Percentiles rank a stretch among this genome's conserved stretches.
Conservation (phyloP, 2,329 filamentous ascomycete species). For the Fusarium tupiense region DNA sequence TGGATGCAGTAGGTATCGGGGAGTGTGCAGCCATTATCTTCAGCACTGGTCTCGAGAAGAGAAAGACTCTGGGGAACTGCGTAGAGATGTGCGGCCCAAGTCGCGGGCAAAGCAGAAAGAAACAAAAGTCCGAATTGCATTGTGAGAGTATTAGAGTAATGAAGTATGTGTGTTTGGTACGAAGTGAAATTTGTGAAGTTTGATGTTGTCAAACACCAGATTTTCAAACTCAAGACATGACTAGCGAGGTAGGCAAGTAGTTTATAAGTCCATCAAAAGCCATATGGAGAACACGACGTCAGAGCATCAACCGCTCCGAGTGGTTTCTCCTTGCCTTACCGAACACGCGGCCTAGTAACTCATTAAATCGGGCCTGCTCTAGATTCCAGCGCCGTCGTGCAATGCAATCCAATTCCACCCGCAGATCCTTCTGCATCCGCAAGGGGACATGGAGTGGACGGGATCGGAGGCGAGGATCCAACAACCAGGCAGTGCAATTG, state of each 20-base stretch:
- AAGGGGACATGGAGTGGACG: constrained; percentile 18
- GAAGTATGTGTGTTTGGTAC: not conserved
- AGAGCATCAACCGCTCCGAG: constrained; percentile 2
- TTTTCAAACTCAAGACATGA: constrained; percentile 5
- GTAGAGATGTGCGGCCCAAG: constrained; percentile 42
- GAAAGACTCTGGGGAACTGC: constrained; percentile 39
- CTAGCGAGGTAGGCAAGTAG: not conserved
- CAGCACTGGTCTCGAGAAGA: constrained; percentile 37
- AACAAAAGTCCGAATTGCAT: constrained; percentile 36
- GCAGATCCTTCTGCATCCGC: constrained; percentile 38
- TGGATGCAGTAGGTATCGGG: constrained; percentile 53
- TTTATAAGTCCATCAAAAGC: constrained; percentile 24
- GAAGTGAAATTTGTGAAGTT: not conserved
- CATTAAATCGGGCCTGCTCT: constrained; percentile 30
- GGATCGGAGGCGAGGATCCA: constrained; percentile 19
- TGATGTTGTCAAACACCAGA: not conserved
- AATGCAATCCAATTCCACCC: constrained; percentile 19
- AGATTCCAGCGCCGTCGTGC: constrained; percentile 12
- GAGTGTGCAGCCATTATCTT: constrained; percentile 47
- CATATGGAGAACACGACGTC: constrained; percentile 36
- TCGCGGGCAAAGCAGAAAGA: constrained; percentile 37
- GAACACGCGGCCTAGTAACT: constrained; percentile 29
- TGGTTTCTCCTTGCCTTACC: constrained; percentile 9
- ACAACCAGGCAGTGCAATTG: constrained; percentile 3
- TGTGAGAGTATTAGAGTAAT: not conserved